Evolutionary conservation across 2,329 filamentous ascomycete species (phyloP).

Genomic region (Pyrenophora seminiperda): DNA sequence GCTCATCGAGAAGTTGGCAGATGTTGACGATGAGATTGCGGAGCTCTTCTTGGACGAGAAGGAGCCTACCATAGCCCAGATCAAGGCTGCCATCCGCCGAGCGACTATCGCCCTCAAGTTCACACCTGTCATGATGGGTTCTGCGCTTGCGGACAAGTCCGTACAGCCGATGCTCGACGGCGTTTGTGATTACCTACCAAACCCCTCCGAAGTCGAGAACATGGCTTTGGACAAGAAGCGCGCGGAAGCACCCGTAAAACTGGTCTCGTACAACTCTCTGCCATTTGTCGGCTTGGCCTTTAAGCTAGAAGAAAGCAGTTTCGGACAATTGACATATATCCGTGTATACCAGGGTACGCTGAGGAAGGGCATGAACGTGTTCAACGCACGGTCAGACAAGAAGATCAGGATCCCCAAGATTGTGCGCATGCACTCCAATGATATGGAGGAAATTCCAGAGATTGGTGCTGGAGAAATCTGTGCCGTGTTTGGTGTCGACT

Average conservation of each 20-base stretch:
- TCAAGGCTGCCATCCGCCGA: conserved; percentile 89
- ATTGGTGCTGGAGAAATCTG: conserved; percentile 97
- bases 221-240: conserved; percentile 82
- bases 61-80: conserved; percentile 77
- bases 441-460: conserved; percentile 95
- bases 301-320: conserved; percentile 99
- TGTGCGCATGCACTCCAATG: conserved; percentile 98
- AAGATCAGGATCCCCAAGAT: conserved; percentile 97
- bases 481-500: conserved; percentile 97
- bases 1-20: conserved; percentile 91
- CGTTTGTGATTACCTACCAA: conserved; percentile 93
- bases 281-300: conserved; percentile 96
- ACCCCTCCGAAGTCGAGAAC: conserved; percentile 88
- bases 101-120: conserved; percentile 90
- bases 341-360: conserved; percentile 95
- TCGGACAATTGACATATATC: conserved; percentile 96
- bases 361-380: conserved; percentile 86
- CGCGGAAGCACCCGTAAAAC: conserved; percentile 77
- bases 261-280: conserved; percentile 89
- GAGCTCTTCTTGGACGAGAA: conserved; percentile 91
- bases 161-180: conserved; percentile 97
- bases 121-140: conserved; percentile 94
- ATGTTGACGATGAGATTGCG: conserved; percentile 97
- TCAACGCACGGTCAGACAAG: conserved; percentile 92
- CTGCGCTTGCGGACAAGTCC: conserved; percentile 90